Evolutionary conservation across 1,139 yeast genomes (phyloP).

Genomic region (Scheffersomyces segobiensis): DNA sequence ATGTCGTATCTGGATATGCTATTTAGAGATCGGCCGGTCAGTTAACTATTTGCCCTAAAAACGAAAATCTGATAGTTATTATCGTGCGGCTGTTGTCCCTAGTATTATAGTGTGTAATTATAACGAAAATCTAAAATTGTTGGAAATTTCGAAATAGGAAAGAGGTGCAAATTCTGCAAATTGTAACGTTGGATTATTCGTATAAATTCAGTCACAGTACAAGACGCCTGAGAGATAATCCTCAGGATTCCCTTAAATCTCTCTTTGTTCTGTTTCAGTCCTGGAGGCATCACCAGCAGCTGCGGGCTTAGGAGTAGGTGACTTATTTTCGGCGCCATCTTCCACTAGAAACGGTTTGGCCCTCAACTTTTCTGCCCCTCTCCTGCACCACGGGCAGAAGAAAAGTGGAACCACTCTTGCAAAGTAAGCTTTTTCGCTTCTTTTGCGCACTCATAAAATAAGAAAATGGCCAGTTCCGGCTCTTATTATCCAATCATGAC

Average conservation of each 20-base stretch:
- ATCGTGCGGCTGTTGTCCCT: too few species aligned
- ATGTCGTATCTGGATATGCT: too few species aligned
- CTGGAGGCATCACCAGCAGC: slow-evolving; percentile 3
- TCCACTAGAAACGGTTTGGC: not conserved
- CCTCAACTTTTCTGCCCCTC: not conserved
- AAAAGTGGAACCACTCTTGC: slow-evolving; percentile 14
- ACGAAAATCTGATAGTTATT: too few species aligned
- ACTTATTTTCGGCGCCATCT: not conserved
- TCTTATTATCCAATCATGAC: not conserved
- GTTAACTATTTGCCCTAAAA: too few species aligned
- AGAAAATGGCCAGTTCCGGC: not conserved
- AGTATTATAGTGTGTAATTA: too few species aligned
- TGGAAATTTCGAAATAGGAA: too few species aligned
- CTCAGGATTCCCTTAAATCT: not conserved
- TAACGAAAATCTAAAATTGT: too few species aligned
- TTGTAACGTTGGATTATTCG: not conserved
- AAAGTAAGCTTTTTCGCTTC: not conserved
- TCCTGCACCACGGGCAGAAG: not conserved
- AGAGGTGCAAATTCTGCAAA: too few species aligned
- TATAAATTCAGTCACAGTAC: too few species aligned
- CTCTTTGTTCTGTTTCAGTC: not conserved
- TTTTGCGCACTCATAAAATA: not conserved
- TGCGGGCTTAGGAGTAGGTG: slow-evolving; percentile 2
- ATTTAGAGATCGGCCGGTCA: too few species aligned
- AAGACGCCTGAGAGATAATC: not conserved